Percentiles rank a stretch among this genome's conserved stretches.
These are phyloP conservation scores for Pseudocercospora eumusae DNA, from an alignment of 2,329 filamentous ascomycete genomes.

Conservation along the genomic window DNA sequence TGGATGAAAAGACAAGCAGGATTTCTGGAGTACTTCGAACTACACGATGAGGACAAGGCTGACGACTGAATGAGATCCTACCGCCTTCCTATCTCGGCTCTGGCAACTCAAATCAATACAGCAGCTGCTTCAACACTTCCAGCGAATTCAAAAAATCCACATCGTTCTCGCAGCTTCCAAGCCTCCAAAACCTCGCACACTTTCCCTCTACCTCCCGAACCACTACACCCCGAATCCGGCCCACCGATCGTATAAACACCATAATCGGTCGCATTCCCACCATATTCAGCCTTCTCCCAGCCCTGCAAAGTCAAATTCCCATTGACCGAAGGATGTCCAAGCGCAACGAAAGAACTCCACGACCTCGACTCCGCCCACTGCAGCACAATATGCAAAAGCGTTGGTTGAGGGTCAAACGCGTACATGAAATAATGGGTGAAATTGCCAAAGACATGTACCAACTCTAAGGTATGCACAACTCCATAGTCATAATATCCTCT, in stretches of 20 bases:
- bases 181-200: constrained; percentile 31
- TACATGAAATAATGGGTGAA: constrained; percentile 46
- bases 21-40: background rate
- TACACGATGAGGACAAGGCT: background rate
- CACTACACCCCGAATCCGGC: constrained; percentile 45
- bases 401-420: constrained; percentile 40
- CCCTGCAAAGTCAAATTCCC: constrained; percentile 37
- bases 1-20: background rate
- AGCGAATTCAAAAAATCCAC: constrained; percentile 51
- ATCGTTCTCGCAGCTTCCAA: constrained; percentile 52
- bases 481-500: constrained; percentile 46
- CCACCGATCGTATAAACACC: constrained; percentile 52
- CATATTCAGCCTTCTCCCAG: background rate
- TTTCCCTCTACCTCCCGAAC: constrained; percentile 42
- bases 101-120: background rate
- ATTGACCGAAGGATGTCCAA: constrained; percentile 41
- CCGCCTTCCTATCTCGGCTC: background rate
- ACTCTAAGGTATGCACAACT: constrained; percentile 55
- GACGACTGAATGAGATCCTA: background rate
- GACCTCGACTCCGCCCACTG: constrained; percentile 45
- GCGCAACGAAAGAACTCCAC: constrained; percentile 52
- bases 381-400: constrained; percentile 46
- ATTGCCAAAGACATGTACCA: constrained; percentile 54
- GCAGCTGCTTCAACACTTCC: constrained; percentile 46
- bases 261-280: constrained; percentile 14